Percentiles rank a stretch among this genome's conserved stretches.
Evolutionary conservation across 768 basidiomycete species (phyloP).

Genomic region (Calvatia gigantea): DNA sequence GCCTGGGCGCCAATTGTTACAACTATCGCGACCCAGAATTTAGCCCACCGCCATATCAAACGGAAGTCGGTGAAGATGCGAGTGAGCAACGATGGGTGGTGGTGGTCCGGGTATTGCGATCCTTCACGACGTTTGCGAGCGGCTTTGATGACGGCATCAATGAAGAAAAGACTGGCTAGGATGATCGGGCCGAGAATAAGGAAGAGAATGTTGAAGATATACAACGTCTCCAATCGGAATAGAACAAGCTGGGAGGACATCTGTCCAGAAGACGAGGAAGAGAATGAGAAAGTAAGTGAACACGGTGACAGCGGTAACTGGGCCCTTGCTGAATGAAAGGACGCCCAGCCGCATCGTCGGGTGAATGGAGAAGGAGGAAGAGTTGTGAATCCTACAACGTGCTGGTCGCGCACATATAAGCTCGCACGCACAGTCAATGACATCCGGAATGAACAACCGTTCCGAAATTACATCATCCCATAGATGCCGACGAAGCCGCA

Average conservation of each 20-base stretch:
- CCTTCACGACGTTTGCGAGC: background rate
- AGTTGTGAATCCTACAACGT: background rate
- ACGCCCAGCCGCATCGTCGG: constrained; percentile 1
- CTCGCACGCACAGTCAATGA: too few relatives aligned
- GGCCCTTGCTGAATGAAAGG: constrained; percentile 4
- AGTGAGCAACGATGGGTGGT: background rate
- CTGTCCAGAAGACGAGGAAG: constrained; percentile 13
- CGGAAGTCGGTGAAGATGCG: constrained; percentile 17
- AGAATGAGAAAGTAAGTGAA: constrained; percentile 10
- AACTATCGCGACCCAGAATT: constrained; percentile 60
- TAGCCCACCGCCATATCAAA: constrained; percentile 45
- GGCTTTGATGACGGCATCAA: constrained; percentile 20
- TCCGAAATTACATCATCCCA: too few relatives aligned
- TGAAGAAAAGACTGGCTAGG: constrained; percentile 39
- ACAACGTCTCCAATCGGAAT: constrained; percentile 47
- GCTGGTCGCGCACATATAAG: background rate
- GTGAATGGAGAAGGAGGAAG: background rate
- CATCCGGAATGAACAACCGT: too few relatives aligned
- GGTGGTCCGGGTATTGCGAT: background rate
- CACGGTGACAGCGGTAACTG: constrained; percentile 8
- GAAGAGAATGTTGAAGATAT: constrained; percentile 54
- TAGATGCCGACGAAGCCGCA: too few relatives aligned
- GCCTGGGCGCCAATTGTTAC: constrained; percentile 43
- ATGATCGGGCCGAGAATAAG: constrained; percentile 63
- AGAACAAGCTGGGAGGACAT: constrained; percentile 37